Conservation (phyloP, 805 yeast genomes). For the Cyberlindnera petersonii region DNA sequence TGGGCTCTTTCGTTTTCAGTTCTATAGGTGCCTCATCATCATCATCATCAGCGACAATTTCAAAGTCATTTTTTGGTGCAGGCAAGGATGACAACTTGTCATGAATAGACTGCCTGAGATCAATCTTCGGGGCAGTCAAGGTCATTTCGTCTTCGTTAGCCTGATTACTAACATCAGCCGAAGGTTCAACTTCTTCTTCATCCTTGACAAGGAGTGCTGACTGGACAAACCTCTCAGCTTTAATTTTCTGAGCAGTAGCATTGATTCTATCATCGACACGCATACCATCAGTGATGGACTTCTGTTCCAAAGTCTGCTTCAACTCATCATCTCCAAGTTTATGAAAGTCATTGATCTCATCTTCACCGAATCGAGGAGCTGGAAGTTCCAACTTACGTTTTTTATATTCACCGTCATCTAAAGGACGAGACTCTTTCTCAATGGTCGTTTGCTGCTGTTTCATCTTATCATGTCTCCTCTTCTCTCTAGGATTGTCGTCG, state of each 20-base stretch:
- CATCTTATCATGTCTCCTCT: slow-evolving; percentile 27
- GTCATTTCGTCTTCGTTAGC: background rate
- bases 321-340: slow-evolving; percentile 17
- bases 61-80: slow-evolving; percentile 45
- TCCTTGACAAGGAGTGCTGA: slow-evolving; percentile 32
- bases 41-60: slow-evolving; percentile 34
- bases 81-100: slow-evolving; percentile 34
- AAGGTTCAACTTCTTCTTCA: slow-evolving; percentile 5
- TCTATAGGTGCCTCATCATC: slow-evolving; percentile 15
- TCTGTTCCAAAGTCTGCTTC: slow-evolving; percentile 9
- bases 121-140: background rate
- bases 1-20: background rate
- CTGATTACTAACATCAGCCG: background rate
- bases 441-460: slow-evolving; percentile 24
- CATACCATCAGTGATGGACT: slow-evolving; percentile 5
- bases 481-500: slow-evolving; percentile 30
- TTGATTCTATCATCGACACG: slow-evolving; percentile 18
- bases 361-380: slow-evolving; percentile 30
- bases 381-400: slow-evolving; percentile 30
- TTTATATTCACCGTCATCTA: slow-evolving; percentile 11
- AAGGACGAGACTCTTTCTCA: slow-evolving; percentile 14
- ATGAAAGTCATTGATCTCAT: slow-evolving; percentile 14
- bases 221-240: slow-evolving; percentile 33
- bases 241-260: slow-evolving; percentile 37
- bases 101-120: slow-evolving; percentile 6